phyloP scores from a whole-genome alignment of 2,329 filamentous ascomycete genomes.

The Pseudocercospora pini-densiflorae region DNA sequence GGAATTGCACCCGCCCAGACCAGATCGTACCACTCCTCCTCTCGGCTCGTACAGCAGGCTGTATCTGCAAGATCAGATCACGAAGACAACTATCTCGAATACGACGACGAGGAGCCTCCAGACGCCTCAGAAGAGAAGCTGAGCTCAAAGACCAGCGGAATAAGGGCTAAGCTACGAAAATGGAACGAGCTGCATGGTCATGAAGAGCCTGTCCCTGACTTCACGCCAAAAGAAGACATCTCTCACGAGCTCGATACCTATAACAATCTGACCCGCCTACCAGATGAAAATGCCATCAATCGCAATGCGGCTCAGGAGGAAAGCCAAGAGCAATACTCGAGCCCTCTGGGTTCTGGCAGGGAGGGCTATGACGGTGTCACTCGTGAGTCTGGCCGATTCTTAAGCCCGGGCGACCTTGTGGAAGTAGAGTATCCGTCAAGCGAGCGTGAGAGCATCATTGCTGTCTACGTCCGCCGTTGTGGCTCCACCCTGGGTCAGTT shows the following conservation, averaged over 20 bases:
- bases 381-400: constrained; percentile 42
- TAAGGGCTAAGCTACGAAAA: constrained; percentile 43
- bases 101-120: background rate
- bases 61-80: background rate
- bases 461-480: constrained; percentile 51
- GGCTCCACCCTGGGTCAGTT: constrained; percentile 45
- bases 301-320: constrained; percentile 31
- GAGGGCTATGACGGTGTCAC: constrained; percentile 38
- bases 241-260: constrained; percentile 32
- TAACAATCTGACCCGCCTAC: constrained; percentile 38
- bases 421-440: constrained; percentile 44
- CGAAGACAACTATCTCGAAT: background rate
- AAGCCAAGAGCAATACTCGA: constrained; percentile 26
- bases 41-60: background rate
- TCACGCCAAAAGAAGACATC: constrained; percentile 27
- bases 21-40: background rate
- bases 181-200: constrained; percentile 51
- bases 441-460: constrained; percentile 50
- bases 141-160: constrained; percentile 29
- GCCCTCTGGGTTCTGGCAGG: constrained; percentile 28
- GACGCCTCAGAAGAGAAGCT: background rate
- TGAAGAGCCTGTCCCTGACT: constrained; percentile 23
- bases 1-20: background rate
- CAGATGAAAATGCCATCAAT: constrained; percentile 34
- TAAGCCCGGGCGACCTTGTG: constrained; percentile 55